Percentiles rank a stretch among this genome's conserved stretches.
These are phyloP conservation scores for Neophaeococcomyces mojaviensis DNA, from an alignment of 2,329 filamentous ascomycete species.

Conservation along the genomic window DNA sequence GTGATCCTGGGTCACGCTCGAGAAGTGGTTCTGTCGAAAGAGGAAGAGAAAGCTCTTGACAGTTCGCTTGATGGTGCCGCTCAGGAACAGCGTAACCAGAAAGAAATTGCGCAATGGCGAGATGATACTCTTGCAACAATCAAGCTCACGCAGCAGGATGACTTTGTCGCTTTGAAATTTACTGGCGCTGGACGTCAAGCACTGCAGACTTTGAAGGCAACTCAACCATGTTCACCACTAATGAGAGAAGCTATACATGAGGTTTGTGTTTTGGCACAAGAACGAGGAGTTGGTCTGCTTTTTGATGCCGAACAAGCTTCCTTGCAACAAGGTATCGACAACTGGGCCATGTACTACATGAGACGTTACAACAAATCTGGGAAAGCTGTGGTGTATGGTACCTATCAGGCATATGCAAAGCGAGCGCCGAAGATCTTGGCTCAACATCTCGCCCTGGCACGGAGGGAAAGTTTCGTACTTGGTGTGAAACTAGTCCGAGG, in stretches of 20 bases:
- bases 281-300: slow-evolving; percentile 63
- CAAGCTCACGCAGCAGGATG: slow-evolving; percentile 36
- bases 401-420: slow-evolving; percentile 72
- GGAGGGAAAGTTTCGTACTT: slow-evolving; percentile 54
- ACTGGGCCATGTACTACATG: slow-evolving; percentile 72
- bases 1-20: slow-evolving; percentile 78
- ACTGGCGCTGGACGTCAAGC: slow-evolving; percentile 73
- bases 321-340: slow-evolving; percentile 71
- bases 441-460: slow-evolving; percentile 53
- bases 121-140: slow-evolving; percentile 69
- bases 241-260: slow-evolving; percentile 64
- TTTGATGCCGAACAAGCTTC: slow-evolving; percentile 81
- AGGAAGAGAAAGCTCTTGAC: slow-evolving; percentile 22
- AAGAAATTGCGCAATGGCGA: slow-evolving; percentile 53
- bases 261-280: slow-evolving; percentile 64
- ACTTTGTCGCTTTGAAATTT: slow-evolving; percentile 66
- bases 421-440: slow-evolving; percentile 50
- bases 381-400: slow-evolving; percentile 67
- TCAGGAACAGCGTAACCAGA: slow-evolving; percentile 16
- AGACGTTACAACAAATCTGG: slow-evolving; percentile 63
- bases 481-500: slow-evolving; percentile 71
- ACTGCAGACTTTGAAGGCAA: slow-evolving; percentile 57
- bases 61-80: slow-evolving; percentile 5
- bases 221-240: slow-evolving; percentile 54
- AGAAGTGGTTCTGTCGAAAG: slow-evolving; percentile 62